Conservation (phyloP, 2,329 filamentous ascomycete species). For the Fusarium sp. region DNA sequence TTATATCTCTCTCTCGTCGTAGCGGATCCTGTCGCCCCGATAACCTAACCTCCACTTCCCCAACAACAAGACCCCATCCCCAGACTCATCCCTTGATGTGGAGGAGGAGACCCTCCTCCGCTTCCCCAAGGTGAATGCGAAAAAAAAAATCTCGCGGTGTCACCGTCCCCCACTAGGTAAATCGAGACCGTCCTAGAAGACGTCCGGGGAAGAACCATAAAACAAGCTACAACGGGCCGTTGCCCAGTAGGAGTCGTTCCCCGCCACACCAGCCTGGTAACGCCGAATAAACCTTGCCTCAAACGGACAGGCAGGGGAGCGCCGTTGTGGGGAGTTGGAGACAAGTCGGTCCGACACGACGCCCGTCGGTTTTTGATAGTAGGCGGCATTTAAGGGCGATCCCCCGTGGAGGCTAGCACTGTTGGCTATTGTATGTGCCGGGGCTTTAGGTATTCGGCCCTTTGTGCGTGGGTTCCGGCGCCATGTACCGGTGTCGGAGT, state of each 20-base stretch:
- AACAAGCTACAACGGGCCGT: constrained; percentile 23
- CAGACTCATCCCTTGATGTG: constrained; percentile 24
- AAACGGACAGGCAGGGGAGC: not conserved
- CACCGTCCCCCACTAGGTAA: constrained; percentile 12
- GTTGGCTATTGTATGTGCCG: not conserved
- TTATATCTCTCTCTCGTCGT: constrained; percentile 31
- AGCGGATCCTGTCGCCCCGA: constrained; percentile 18
- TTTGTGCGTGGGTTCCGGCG: not conserved
- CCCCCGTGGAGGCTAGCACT: constrained; percentile 10
- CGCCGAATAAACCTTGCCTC: not conserved
- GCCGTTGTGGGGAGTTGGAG: constrained; percentile 18
- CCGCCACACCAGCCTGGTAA: not conserved
- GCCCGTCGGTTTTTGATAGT: constrained; percentile 2
- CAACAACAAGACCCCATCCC: constrained; percentile 23
- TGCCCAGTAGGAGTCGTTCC: not conserved
- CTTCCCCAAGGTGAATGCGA: constrained; percentile 17
- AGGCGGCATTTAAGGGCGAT: constrained; percentile 16
- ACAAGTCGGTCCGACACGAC: constrained; percentile 30
- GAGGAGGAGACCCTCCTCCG: constrained; percentile 8
- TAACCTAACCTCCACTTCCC: constrained; percentile 32
- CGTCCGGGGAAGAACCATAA: constrained; percentile 37
- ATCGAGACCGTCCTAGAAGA: constrained; percentile 12
- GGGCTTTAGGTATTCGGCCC: not conserved
- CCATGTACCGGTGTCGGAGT: not conserved
- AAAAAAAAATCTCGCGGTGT: not conserved